Conservation (phyloP, 106 monocot species). For the Phalaenopsis equestris region DNA sequence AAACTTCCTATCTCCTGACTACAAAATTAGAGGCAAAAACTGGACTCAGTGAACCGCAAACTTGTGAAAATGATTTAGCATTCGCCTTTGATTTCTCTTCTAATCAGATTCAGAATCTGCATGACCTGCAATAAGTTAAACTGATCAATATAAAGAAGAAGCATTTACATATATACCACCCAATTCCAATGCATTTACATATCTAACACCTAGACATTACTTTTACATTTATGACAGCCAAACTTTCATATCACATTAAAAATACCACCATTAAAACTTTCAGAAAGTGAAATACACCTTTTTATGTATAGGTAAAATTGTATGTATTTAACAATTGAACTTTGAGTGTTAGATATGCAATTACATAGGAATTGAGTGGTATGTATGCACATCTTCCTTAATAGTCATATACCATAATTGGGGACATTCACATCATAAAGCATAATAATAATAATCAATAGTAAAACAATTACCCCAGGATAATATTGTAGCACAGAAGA, state of each 20-base stretch:
- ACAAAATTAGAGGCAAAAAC: not conserved
- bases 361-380: too few species aligned
- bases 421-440: not conserved
- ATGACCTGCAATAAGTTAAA: not conserved
- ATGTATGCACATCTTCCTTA: too few species aligned
- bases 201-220: too few species aligned
- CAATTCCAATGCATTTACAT: not conserved
- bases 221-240: too few species aligned
- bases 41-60: not conserved
- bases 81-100: not conserved
- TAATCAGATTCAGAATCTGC: constrained; percentile 1
- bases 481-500: constrained; percentile 82
- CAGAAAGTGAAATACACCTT: too few species aligned
- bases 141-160: not conserved
- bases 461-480: constrained; percentile 55
- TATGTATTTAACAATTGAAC: too few species aligned
- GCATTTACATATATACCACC: not conserved
- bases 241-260: too few species aligned
- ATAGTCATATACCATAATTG: too few species aligned
- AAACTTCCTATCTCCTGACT: too few species aligned
- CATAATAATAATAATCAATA: not conserved
- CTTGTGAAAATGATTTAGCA: not conserved
- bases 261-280: too few species aligned
- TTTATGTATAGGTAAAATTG: too few species aligned
- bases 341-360: too few species aligned